Conservation (phyloP, 2,329 filamentous ascomycete genomes). For the Paecilomyces niveus region DNA sequence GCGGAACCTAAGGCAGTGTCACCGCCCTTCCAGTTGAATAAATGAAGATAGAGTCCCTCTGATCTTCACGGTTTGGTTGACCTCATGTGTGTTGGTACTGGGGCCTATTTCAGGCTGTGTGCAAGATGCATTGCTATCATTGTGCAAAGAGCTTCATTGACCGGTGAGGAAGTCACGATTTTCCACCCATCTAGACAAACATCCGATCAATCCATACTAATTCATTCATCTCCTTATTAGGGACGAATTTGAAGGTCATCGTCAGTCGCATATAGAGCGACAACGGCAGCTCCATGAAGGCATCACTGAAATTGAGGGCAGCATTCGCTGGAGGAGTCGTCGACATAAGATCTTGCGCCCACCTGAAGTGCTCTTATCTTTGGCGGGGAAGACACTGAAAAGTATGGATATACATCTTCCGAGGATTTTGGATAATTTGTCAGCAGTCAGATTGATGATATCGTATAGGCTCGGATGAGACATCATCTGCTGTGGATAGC, state of each 20-base stretch:
- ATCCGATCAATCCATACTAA: background rate
- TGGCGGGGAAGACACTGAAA: slow-evolving; percentile 1
- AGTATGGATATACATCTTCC: background rate
- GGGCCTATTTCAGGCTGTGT: background rate
- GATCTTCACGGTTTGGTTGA: background rate
- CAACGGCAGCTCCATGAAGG: slow-evolving; percentile 4
- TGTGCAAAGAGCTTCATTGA: slow-evolving; percentile 10
- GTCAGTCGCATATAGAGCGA: slow-evolving; percentile 6
- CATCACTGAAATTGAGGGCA: background rate
- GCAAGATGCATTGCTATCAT: slow-evolving; percentile 8
- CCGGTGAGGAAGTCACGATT: slow-evolving; percentile 1
- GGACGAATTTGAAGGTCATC: slow-evolving; percentile 8
- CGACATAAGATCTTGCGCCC: slow-evolving; percentile 2
- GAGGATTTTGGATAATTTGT: background rate
- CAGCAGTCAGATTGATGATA: background rate
- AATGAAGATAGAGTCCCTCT: background rate
- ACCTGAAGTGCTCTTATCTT: slow-evolving; percentile 6
- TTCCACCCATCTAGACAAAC: background rate
- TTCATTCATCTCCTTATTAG: background rate
- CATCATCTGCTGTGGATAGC: slow-evolving; percentile 12
- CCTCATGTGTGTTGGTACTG: background rate
- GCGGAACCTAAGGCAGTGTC: background rate
- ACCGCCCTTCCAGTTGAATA: background rate
- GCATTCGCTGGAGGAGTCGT: background rate
- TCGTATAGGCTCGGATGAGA: slow-evolving; percentile 7